Percentiles rank a stretch among this genome's conserved stretches.
These are phyloP conservation scores for Penicillium samsonianum DNA, from an alignment of 495 filamentous ascomycete species.

Conservation along the genomic window DNA sequence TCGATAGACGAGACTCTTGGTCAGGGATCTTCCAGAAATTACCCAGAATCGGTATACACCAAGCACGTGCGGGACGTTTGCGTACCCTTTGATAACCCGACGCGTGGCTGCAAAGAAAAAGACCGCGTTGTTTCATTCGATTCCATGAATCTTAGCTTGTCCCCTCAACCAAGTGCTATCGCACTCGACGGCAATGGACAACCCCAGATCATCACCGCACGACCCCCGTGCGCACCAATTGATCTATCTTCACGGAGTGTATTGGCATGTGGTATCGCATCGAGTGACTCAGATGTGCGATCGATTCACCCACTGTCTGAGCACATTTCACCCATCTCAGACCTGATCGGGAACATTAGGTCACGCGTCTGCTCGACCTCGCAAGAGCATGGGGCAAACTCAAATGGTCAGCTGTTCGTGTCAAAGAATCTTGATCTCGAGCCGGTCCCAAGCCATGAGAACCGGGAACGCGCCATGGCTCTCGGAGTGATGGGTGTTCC, in stretches of 20 bases:
- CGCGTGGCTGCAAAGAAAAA: constrained; percentile 50
- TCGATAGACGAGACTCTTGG: constrained; percentile 45
- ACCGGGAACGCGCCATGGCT: constrained; percentile 40
- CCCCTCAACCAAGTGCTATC: constrained; percentile 64
- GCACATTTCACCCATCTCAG: constrained; percentile 32
- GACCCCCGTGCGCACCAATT: constrained; percentile 58
- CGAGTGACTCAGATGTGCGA: constrained; percentile 32
- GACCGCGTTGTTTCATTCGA: constrained; percentile 83
- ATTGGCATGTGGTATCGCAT: constrained; percentile 37
- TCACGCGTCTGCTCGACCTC: constrained; percentile 28
- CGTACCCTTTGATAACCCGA: constrained; percentile 45
- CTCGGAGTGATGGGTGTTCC: constrained; percentile 27
- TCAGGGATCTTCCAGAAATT: constrained; percentile 42
- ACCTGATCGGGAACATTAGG: constrained; percentile 34
- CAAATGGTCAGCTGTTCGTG: constrained; percentile 12
- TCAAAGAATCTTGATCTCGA: constrained; percentile 16
- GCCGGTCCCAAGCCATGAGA: constrained; percentile 47
- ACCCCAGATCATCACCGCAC: constrained; percentile 62
- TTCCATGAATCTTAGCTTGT: constrained; percentile 67
- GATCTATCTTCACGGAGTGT: constrained; percentile 47
- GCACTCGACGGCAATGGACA: constrained; percentile 67
- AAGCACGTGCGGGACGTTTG: constrained; percentile 51
- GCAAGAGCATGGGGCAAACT: constrained; percentile 5
- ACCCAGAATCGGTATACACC: constrained; percentile 48
- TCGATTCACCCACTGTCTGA: constrained; percentile 36